Base-by-base conservation (phyloP, 2,329 filamentous ascomycete species). In the Ophiocordyceps sinensis region DNA sequence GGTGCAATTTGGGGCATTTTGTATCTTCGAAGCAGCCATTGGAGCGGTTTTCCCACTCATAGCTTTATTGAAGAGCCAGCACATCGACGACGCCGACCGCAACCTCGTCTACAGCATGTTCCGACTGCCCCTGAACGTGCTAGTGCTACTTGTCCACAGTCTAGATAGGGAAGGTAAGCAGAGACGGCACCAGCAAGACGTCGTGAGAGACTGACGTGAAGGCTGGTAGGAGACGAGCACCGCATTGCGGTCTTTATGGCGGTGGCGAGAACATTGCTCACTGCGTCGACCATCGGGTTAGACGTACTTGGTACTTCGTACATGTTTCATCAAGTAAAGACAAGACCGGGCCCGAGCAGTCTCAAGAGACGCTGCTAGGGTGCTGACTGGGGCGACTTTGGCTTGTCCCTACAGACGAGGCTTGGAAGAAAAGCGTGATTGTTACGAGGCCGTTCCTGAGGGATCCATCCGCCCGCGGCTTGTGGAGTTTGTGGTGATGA, bases 11-110 rank as follows among this genome's bases (percentile, higher is more conserved):
- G 75, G 68, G 67, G 63, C 63, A 8, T 75, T 79, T 49, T 75
- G 71, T 49, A 45, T 75, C 1, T 69, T 78, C 41, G 73, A 79
- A 51, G 58, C 62, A 11, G 74, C 71, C 50, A 66, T 77, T 19
- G 75, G 74, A 5, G 59, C 71, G 30, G 79, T 78, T 49, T 77
- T 65, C 49, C 75, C 74, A 0, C 67, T 64, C 43, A 71, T 76
- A 53, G 68, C 65, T 1, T 68, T 67, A 38, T 50, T 77, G 41
- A 77, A 77, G 53, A 68, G 69, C 29, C 59, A 65, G 35, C 51
- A 70, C 3, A 60, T 76, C n/a, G 65, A 71, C 2, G 73, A 79
- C 50, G 63, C 63, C 2, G 60, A 66, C 21, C 61, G 75, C 36
- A 71, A 67, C 3, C 66, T 65, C 36, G 63, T 77, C 14, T 79